Conservation (phyloP, 176 grass and related monocot genomes). For the Phoenix roebelenii region DNA sequence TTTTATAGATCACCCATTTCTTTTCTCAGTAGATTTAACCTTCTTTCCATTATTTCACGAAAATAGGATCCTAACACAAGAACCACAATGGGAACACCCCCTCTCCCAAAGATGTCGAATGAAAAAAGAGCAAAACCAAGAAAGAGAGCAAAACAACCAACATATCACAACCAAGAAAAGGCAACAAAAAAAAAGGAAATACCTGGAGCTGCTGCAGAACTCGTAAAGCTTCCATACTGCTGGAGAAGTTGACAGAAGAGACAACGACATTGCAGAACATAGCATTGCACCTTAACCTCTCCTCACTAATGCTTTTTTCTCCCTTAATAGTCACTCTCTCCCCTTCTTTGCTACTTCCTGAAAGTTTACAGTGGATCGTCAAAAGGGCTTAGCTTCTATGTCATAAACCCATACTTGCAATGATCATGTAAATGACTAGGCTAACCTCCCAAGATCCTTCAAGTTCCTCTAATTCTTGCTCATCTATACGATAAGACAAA, state of each 20-base stretch:
- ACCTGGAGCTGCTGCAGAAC: constrained; percentile 67
- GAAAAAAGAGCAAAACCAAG: constrained; percentile 2
- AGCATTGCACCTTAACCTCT: too few relatives aligned
- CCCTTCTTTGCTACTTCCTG: neutral
- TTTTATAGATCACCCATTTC: too few relatives aligned
- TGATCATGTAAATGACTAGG: too few relatives aligned
- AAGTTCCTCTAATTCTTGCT: too few relatives aligned
- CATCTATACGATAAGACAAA: too few relatives aligned
- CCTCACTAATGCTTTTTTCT: too few relatives aligned
- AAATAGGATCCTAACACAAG: constrained; percentile 7
- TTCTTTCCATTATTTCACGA: neutral
- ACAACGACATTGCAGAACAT: neutral
- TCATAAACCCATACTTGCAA: too few relatives aligned
- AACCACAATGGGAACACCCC: too few relatives aligned
- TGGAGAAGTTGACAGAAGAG: neutral
- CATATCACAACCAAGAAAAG: neutral
- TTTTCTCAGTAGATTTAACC: too few relatives aligned
- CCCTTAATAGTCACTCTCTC: neutral
- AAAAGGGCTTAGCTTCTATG: too few relatives aligned
- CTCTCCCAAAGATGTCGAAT: constrained; percentile 2
- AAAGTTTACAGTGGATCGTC: too few relatives aligned
- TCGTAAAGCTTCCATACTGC: neutral
- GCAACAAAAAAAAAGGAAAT: constrained; percentile 2
- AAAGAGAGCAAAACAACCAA: neutral
- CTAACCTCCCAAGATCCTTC: too few relatives aligned